Base-by-base conservation (phyloP, 768 basidiomycete species). In the Macrolepiota albuminosa region DNA sequence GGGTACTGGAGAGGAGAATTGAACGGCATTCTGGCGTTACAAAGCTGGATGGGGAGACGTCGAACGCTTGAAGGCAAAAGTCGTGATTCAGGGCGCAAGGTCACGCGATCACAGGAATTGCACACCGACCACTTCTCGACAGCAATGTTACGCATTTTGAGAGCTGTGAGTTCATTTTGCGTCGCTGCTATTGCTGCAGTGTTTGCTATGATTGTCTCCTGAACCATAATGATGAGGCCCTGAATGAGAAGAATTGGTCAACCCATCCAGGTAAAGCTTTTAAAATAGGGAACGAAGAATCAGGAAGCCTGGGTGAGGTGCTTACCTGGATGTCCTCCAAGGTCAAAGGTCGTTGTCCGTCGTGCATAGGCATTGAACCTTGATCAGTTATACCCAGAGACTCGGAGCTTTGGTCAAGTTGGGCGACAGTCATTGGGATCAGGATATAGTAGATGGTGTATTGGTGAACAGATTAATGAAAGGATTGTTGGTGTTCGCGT, bases 1-100 rank as follows among this genome's bases (percentile, higher is more conserved):
- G 56, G 56, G 26, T 57, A 57, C 18, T 11, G 37, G 1, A 57
- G 47, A 49, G 36, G 56, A 57, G 34, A 49, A 36, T 48, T 57
- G 26, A 10, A 49, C 1, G 56, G 21, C 1, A 49, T 49, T 2
- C 24, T 8, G 21, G 47, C 36, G 10, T 57, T 57, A 26, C 7
- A 14, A 7, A 57, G 36, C 26, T 39, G 56, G 26, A 57, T 18
- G 4, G 56, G 56, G 10, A 57, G 16, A 39, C 37, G 24, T 11
- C 16, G 10, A 5, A 40, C 26, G 4, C 56, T 57, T 8, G 6
- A n/a, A 54, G 6, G 10, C 4, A 2, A 18, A 50, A 11, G 18
- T n/a, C 21, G 1, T 37, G 14, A 26, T 26, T 26, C 36, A 53
- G 51, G 47, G 16, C 3, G 21, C 2, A 21, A n/a, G 5, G 5